Evolutionary conservation across 179 eudicot genomes (phyloP).

Genomic region (Pouteria campechiana): DNA sequence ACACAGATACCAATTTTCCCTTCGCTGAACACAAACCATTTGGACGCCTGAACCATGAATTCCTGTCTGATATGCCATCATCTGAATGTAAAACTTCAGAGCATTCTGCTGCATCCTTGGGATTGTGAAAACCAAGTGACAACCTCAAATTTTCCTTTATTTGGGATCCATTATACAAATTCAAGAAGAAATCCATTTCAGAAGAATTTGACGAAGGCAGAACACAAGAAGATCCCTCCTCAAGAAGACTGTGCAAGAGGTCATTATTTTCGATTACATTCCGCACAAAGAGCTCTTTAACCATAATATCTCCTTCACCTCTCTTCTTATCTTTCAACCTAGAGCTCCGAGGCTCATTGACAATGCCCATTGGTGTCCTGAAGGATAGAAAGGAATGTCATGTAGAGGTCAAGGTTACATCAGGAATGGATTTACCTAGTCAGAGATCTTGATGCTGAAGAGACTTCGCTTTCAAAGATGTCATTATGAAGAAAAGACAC

Average conservation of each 20-base stretch:
- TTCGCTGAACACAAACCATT: constrained; percentile 26
- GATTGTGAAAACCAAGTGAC: constrained; percentile 32
- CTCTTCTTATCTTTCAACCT: constrained; percentile 76
- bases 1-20: constrained; percentile 26
- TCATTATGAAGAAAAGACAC: too few relatives aligned
- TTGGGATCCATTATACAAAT: constrained; percentile 34
- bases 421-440: too few relatives aligned
- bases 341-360: constrained; percentile 76
- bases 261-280: constrained; percentile 69
- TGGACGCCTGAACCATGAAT: constrained; percentile 28
- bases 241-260: constrained; percentile 57
- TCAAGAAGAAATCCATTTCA: constrained; percentile 42
- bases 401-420: too few relatives aligned
- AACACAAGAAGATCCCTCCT: constrained; percentile 64
- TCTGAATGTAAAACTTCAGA: constrained; percentile 19
- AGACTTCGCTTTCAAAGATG: too few relatives aligned
- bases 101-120: constrained; percentile 34
- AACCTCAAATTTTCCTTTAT: constrained; percentile 30
- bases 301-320: constrained; percentile 79
- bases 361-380: constrained; percentile 41
- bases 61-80: constrained; percentile 28
- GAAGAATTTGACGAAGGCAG: constrained; percentile 71
- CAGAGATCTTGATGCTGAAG: too few relatives aligned
- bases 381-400: too few relatives aligned
- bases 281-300: constrained; percentile 72